Evolutionary conservation across 208 protist genomes (phyloP).

Genomic region (Leishmania aethiopica): DNA sequence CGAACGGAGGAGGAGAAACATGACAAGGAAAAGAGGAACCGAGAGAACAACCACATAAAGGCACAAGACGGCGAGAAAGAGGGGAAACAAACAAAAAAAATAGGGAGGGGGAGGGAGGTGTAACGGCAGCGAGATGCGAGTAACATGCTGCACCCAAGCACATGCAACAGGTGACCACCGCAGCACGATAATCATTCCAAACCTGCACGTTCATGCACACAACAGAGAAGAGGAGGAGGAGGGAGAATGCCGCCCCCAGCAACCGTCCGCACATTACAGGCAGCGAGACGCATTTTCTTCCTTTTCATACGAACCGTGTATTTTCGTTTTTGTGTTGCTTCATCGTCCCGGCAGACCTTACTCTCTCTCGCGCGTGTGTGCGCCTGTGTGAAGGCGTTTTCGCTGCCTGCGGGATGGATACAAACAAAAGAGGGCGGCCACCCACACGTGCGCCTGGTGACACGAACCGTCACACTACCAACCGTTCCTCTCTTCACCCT

Average conservation of each 20-base stretch:
- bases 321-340: not conserved
- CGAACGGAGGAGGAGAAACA: not conserved
- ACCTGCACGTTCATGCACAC: too few species aligned
- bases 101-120: not conserved
- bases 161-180: too few species aligned
- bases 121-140: too few species aligned
- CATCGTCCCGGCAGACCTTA: too few species aligned
- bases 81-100: not conserved
- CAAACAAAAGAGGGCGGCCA: not conserved
- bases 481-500: not conserved
- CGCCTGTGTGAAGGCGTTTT: not conserved
- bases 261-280: not conserved
- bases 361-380: not conserved
- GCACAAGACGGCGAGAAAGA: not conserved
- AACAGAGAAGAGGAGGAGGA: too few species aligned
- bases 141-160: too few species aligned
- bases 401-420: not conserved
- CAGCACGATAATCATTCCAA: too few species aligned
- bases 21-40: not conserved
- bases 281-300: not conserved
- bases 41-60: not conserved
- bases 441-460: not conserved
- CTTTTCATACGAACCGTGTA: not conserved
- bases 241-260: not conserved
- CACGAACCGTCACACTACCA: not conserved